Evolutionary conservation across 1,284 basidiomycete genomes (phyloP).

Genomic region (Puccinia hordei): DNA sequence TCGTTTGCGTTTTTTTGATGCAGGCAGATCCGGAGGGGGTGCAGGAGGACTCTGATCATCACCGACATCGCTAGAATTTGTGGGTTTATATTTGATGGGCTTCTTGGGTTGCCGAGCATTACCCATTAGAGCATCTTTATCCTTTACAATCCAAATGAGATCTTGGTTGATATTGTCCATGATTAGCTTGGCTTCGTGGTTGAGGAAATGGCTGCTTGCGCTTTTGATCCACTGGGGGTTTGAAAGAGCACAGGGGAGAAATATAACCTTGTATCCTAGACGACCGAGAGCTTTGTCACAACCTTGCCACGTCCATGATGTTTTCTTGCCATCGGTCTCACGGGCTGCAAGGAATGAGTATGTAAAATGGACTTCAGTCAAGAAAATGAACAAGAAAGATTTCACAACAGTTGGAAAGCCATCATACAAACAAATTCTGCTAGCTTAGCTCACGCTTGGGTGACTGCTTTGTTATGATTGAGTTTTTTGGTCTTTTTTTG

Average conservation of each 20-base stretch:
- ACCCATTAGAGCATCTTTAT: background rate
- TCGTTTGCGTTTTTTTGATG: no score
- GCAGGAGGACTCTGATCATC: no score
- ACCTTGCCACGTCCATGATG: background rate
- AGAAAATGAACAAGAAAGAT: background rate
- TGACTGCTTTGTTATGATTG: background rate
- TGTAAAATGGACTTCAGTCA: background rate
- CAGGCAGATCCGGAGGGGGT: no score
- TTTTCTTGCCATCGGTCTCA: background rate
- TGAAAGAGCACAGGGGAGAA: background rate
- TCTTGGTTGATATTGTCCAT: background rate
- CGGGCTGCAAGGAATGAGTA: background rate
- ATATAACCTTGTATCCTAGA: slow-evolving; percentile 12
- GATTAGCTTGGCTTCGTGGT: background rate
- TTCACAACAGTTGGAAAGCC: background rate
- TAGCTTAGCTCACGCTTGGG: no score
- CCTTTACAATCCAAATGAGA: background rate
- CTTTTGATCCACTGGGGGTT: background rate
- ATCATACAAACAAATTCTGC: background rate
- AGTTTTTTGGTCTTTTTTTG: background rate
- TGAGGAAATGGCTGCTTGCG: background rate
- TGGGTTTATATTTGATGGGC: no score
- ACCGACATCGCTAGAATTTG: no score
- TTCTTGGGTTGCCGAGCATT: no score
- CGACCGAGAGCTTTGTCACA: background rate